Base-by-base conservation (phyloP, 2,329 filamentous ascomycete species). In the Colletotrichum chrysophilum region DNA sequence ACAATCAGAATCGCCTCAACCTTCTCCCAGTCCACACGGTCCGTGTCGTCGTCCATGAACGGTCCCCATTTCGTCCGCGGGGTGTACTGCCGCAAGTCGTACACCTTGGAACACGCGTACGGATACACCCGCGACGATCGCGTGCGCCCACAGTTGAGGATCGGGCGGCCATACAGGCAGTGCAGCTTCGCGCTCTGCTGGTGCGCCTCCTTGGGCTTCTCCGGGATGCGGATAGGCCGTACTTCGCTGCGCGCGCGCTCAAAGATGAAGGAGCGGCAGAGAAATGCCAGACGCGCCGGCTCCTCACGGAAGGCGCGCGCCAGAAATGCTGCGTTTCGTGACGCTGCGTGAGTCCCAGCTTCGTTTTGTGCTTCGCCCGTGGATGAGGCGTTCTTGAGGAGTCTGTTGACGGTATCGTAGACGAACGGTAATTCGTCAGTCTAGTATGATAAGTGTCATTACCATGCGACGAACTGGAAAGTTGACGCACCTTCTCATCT, bases 21-120 rank as follows among this genome's bases (percentile, higher is more conserved):
- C 85, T 94, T 95, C 83, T 96, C 94, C 94, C 94, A 96, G 83
- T 96, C 94, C 0, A 95, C 92, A 7, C 84, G 83, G 68, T 88
- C 88, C 4, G 87, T 88, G 2, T 89, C 91, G 80, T 96, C 94
- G 66, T 90, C 86, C 80, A 89, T 85, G 79, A 95, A 96, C 0
- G 94, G 94, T 0, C 94, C 94, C 94, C 94, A 96, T 43, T 87
- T 82, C 2, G 89, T 93, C 30, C 83, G 82, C 3, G 85, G 81
- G 0, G 90, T 93, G 82, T 95, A 94, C 78, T 93, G 89, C 2
- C 94, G 88, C 64, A 96, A 84, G 80, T 96, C 94, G 78, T 96
- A 96, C 4, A 96, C 93, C 76, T 91, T 90, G 61, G 91, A 90
- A 70, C 91, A 89, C 2, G 94, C 94, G 78, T 89, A 93, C 2